Percentiles rank a stretch among this genome's conserved stretches.
phyloP scores from a whole-genome alignment of 345 rosid species.

The Limnanthes douglasii region DNA sequence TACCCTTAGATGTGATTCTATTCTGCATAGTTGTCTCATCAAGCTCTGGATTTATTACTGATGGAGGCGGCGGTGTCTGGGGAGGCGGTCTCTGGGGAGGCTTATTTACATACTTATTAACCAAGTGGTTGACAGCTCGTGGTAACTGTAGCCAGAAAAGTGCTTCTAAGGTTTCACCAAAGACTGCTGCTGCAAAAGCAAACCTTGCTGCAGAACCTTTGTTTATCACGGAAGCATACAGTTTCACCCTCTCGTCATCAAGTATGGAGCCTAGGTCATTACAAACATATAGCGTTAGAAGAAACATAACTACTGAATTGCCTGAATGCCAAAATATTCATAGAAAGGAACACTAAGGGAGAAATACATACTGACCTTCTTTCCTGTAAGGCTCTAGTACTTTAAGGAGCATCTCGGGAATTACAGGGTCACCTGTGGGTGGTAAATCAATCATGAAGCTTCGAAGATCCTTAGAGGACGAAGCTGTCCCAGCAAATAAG shows the following conservation, averaged over 20 bases:
- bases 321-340: constrained; percentile 1
- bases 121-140: constrained; percentile 65
- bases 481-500: constrained; percentile 51
- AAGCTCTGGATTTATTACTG: constrained; percentile 19
- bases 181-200: constrained; percentile 94
- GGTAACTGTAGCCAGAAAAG: constrained; percentile 96
- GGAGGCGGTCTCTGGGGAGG: constrained; percentile 28
- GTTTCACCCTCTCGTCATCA: constrained; percentile 76
- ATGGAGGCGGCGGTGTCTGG: constrained; percentile 6
- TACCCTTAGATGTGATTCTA: constrained; percentile 47
- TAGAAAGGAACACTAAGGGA: constrained; percentile 3
- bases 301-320: constrained; percentile 5
- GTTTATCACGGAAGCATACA: constrained; percentile 67
- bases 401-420: constrained; percentile 95
- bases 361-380: constrained; percentile 35
- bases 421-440: constrained; percentile 70
- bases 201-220: constrained; percentile 77
- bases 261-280: constrained; percentile 57
- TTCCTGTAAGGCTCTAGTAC: constrained; percentile 81
- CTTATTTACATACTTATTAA: constrained; percentile 41
- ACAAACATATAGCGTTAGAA: constrained; percentile 10
- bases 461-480: constrained; percentile 65
- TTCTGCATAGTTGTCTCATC: constrained; percentile 33
- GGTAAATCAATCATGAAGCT: constrained; percentile 79
- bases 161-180: constrained; percentile 84